A percentile compares a stretch with the other conserved stretches of the same genome.
Conservation (phyloP, 495 filamentous ascomycete genomes). For the Penicillium subrubescens region DNA sequence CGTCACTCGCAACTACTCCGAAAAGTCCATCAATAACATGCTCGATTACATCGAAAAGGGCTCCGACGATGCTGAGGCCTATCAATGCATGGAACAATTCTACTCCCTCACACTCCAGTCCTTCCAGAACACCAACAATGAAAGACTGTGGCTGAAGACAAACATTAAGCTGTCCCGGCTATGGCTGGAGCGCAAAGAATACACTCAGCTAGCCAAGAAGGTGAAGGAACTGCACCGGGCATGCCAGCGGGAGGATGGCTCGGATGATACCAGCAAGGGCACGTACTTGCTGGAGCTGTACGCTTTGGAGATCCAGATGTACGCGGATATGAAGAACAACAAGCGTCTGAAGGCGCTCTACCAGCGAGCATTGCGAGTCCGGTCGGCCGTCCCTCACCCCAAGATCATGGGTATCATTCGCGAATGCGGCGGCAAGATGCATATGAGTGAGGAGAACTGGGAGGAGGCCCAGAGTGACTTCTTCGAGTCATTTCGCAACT, state of each 20-base stretch:
- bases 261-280: conserved; percentile 92
- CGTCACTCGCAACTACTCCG: conserved; percentile 96
- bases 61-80: conserved; percentile 75
- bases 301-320: conserved; percentile 98
- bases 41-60: conserved; percentile 97
- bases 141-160: conserved; percentile 96
- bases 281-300: conserved; percentile 96
- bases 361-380: conserved; percentile 83
- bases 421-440: conserved; percentile 99
- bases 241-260: conserved; percentile 86
- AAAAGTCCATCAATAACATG: conserved; percentile 99
- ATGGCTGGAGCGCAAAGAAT: conserved; percentile 89
- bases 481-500: conserved; percentile 98
- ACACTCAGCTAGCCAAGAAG: conserved; percentile 76
- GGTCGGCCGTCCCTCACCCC: conserved; percentile 94
- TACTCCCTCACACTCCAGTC: conserved; percentile 90
- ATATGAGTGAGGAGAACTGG: conserved; percentile 99
- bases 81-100: conserved; percentile 91
- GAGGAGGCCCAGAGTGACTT: conserved; percentile 96
- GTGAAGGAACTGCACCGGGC: conserved; percentile 85
- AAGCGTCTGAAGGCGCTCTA: conserved; percentile 94
- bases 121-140: conserved; percentile 97
- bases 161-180: conserved; percentile 95
- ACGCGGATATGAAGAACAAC: conserved; percentile 94
- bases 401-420: conserved; percentile 99